Conservation (phyloP, 805 yeast genomes). For the Kluyveromyces starmeri region DNA sequence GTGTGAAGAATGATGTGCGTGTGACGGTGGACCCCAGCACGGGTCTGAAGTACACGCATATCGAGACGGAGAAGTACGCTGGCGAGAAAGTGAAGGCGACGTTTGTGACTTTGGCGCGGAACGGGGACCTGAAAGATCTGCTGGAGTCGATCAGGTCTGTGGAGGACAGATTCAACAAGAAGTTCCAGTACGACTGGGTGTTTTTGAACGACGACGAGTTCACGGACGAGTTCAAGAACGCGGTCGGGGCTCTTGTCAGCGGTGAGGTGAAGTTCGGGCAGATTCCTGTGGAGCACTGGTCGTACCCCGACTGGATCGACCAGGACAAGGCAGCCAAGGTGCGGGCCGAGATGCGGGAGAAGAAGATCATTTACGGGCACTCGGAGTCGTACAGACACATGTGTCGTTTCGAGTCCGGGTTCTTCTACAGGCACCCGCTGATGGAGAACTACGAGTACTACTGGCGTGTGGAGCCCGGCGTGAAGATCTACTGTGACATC, state of each 20-base stretch:
- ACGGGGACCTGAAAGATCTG: constrained; percentile 51
- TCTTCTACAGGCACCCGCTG: constrained; percentile 65
- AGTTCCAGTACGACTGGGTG: constrained; percentile 84
- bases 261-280: constrained; percentile 66
- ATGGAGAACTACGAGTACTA: constrained; percentile 69
- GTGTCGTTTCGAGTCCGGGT: constrained; percentile 85
- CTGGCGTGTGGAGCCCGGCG: constrained; percentile 90
- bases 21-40: constrained; percentile 6
- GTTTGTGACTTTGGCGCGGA: constrained; percentile 56
- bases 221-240: constrained; percentile 55
- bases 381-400: constrained; percentile 74
- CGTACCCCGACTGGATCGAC: constrained; percentile 76
- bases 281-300: constrained; percentile 77
- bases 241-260: constrained; percentile 44
- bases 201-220: constrained; percentile 78
- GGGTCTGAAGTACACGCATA: constrained; percentile 12
- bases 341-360: constrained; percentile 46
- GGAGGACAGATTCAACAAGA: constrained; percentile 71
- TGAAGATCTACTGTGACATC: constrained; percentile 65
- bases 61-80: constrained; percentile 11
- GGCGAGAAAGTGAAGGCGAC: constrained; percentile 23
- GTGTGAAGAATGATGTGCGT: not conserved
- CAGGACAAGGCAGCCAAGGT: constrained; percentile 55
- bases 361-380: constrained; percentile 63
- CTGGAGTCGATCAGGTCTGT: constrained; percentile 55